Conservation (phyloP, 2,329 filamentous ascomycete genomes). For the Verticillium dahliae region DNA sequence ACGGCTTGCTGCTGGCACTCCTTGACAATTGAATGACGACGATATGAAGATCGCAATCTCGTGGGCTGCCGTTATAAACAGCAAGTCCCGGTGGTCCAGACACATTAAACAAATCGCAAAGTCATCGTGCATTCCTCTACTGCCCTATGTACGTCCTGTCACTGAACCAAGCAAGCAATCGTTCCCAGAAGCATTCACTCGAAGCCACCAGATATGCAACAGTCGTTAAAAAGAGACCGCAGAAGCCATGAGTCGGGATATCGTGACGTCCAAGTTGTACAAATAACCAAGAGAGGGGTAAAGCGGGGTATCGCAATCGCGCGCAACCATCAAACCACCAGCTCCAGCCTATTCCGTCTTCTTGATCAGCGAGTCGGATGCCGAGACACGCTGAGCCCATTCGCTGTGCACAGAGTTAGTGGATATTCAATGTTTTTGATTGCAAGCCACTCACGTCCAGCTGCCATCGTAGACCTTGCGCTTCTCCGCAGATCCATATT, state of each 20-base stretch:
- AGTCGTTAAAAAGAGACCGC: slow-evolving; percentile 1
- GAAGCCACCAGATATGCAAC: neutral
- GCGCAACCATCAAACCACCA: slow-evolving; percentile 4
- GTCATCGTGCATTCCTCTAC: neutral
- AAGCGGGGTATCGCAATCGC: slow-evolving; percentile 14
- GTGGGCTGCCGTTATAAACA: too few relatives aligned
- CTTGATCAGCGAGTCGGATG: slow-evolving; percentile 55
- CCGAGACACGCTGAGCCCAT: slow-evolving; percentile 60
- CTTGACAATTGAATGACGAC: too few relatives aligned
- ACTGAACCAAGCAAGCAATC: neutral
- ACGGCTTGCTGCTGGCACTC: too few relatives aligned
- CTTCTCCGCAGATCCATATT: slow-evolving; percentile 59
- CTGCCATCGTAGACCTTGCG: slow-evolving; percentile 89
- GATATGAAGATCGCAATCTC: too few relatives aligned
- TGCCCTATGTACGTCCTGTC: neutral
- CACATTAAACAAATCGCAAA: neutral
- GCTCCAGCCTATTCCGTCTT: slow-evolving; percentile 33
- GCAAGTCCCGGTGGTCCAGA: too few relatives aligned
- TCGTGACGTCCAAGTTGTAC: slow-evolving; percentile 8
- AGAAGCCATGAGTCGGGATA: slow-evolving; percentile 9
- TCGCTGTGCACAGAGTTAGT: slow-evolving; percentile 38
- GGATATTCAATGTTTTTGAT: neutral
- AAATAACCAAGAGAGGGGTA: slow-evolving; percentile 10
- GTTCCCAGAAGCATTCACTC: neutral
- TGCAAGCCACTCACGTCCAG: slow-evolving; percentile 72